Evolutionary conservation across 345 rosid genomes (phyloP).

Genomic region (Lenwebbia sp.): DNA sequence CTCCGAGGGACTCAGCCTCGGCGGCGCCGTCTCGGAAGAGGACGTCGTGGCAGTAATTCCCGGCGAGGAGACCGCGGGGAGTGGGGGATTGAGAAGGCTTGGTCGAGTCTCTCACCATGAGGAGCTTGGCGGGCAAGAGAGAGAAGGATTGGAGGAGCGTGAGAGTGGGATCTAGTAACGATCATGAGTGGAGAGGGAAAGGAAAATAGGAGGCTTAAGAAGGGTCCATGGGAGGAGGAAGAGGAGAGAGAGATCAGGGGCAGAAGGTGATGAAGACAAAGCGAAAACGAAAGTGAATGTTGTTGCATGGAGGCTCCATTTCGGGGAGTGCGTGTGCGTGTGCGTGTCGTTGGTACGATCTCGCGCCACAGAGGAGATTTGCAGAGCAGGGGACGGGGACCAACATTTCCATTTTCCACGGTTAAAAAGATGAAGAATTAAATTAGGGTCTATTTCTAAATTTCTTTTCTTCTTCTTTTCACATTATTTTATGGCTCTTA

Average conservation of each 20-base stretch:
- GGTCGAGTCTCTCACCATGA: constrained; percentile 8
- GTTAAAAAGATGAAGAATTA: too few species aligned
- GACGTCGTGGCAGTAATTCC: constrained; percentile 91
- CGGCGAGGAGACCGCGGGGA: constrained; percentile 60
- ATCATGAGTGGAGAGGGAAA: not conserved
- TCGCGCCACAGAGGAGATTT: too few species aligned
- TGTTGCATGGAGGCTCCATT: too few species aligned
- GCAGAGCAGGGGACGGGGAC: too few species aligned
- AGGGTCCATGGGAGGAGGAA: not conserved
- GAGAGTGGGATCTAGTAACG: not conserved
- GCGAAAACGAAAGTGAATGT: not conserved
- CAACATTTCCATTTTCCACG: too few species aligned
- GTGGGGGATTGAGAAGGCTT: constrained; percentile 19
- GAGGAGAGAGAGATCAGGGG: not conserved
- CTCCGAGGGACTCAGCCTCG: constrained; percentile 82
- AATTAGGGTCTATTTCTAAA: too few species aligned
- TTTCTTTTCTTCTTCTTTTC: not conserved
- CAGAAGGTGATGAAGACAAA: not conserved
- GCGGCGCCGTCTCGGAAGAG: constrained; percentile 44
- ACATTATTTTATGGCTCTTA: not conserved
- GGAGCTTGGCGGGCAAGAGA: not conserved
- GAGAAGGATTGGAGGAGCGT: not conserved
- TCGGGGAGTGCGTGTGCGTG: too few species aligned
- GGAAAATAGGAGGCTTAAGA: not conserved
- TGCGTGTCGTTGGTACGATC: too few species aligned